Evolutionary conservation across 805 yeast species (phyloP), one percentile per base, ranked within the genome.

Genomic region (Kazachstania viticola): DNA sequence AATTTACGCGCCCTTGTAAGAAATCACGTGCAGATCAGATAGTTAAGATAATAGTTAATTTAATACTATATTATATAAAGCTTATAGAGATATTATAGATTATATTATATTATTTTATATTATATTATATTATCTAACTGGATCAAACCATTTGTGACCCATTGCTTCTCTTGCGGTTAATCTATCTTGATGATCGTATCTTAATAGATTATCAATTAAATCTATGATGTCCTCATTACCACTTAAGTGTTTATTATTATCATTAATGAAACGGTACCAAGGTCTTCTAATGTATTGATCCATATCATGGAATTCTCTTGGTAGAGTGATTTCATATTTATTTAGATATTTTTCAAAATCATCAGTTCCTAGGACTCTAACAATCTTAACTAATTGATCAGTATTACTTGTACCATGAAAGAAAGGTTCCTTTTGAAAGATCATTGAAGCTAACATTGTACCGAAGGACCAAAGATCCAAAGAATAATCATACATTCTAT

Each of bases 401-500:
- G 80, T 79, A 56, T 87, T 85, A 30, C 94, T 80, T 36, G 75
- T 79, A 14, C 96, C 96, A 46, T 83, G 79, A 65, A 87, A 87
- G 44, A 87, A 81, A 5, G 95, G 95, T 46, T 87, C 96, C 54
- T 77, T 80, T 51, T 79, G 77, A 64, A 87, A 87, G 17, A 85
- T 73, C 53, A 87, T 80, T 5, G 95, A 80, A 4, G 95, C 95
- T 38, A 85, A 59, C 73, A 84, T 84, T 25, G 94, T 87, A 27
- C 96, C 96, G 34, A 82, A 79, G 1, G 94, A 82, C 96, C 96
- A 87, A 48, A 87, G 56, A 56, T 87, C 96, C 33, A 87, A 65
- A 7, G 95, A 81, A 56, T 87, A 87, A 57, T 87, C 95, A 55
- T 87, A 87, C 60, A 75, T 79, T 51, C 80, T 80, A 50, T 79